A percentile compares a stretch with the other conserved stretches of the same genome.
Evolutionary conservation across 345 rosid genomes (phyloP).

Genomic region (Bretschneidera sinensis): DNA sequence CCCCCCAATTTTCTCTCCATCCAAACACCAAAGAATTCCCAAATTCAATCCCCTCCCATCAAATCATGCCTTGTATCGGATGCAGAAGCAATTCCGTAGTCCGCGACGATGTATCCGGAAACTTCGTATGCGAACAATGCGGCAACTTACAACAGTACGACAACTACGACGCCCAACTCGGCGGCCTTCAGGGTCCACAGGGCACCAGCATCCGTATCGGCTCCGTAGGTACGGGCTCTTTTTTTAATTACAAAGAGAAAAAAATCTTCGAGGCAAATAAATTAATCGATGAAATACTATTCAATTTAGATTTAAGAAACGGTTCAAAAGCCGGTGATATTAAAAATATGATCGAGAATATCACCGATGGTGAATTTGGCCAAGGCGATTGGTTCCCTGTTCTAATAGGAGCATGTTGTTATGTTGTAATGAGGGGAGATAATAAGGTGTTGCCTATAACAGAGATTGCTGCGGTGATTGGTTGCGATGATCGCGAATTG

Average conservation of each 20-base stretch:
- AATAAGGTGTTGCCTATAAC: conserved; percentile 44
- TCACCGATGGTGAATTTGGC: conserved; percentile 68
- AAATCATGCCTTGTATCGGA: conserved; percentile 33
- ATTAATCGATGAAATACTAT: conserved; percentile 30
- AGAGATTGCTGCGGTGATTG: conserved; percentile 38
- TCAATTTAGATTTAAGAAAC: conserved; percentile 28
- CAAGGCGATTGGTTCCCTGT: conserved; percentile 61
- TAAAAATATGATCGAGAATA: conserved; percentile 31
- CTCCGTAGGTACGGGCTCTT: conserved; percentile 51
- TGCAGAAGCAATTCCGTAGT: conserved; percentile 41
- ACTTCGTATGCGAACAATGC: conserved; percentile 41
- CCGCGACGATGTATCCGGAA: conserved; percentile 45
- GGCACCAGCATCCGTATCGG: conserved; percentile 61
- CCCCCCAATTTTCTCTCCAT: not conserved
- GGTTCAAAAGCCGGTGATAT: conserved; percentile 22
- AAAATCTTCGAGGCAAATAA: conserved; percentile 57
- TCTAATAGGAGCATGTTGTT: conserved; percentile 69
- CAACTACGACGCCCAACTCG: conserved; percentile 41
- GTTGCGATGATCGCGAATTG: conserved; percentile 54
- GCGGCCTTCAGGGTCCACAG: conserved; percentile 40
- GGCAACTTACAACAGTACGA: conserved; percentile 38
- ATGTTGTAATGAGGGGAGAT: conserved; percentile 45
- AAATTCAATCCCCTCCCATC: not conserved
- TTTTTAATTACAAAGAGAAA: conserved; percentile 45
- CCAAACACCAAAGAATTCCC: not conserved